Evolutionary conservation across 176 grass and related monocot species (phyloP), one percentile per base, ranked within the genome.

Genomic region (Avena sativa): DNA sequence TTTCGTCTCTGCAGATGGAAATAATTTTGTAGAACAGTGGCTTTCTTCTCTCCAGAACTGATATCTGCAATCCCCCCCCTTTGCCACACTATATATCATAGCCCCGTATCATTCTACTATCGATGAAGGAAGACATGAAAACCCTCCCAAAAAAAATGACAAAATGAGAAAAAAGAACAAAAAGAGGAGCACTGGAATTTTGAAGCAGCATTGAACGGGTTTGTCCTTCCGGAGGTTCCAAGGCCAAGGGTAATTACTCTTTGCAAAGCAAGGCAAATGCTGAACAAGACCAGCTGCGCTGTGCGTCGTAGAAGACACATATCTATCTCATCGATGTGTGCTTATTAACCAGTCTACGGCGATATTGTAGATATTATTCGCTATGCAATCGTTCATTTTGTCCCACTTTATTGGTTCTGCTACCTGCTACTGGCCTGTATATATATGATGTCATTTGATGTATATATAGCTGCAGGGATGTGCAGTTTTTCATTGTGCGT

Each of bases 21-120:
- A 84, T 23, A 91, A 86, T 86, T 90, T 92, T 86, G 91, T 93
- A 81, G 84, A 93, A 25, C 86, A 87, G 48, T 91, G 93, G 91
- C 89, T 93, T 91, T 89, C 89, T 87, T 92, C 87, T 59, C 70
- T 91, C 32, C 86, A 92, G 83, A 90, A 84, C 80, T 90, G 71
- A 87, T 84, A 58, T 62, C 44, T 81, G 48, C 7, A 71, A 47
- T 59, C 63, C 34, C 63, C 63, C 23, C 62, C 32, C 71, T 21
- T 72, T 66, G 85, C 71, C 71, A 78, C 1, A 12, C 14, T 87
- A 89, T 70, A 84, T 89, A 78, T 20, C 77, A 81, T 70, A 13
- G 46, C 12, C 25, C 51, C 1, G 21, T 80, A 88, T 84, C 30
- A 44, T 87, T 80, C 71, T 77, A 82, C 79, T 75, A 91, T 91